Conservation (phyloP, 805 yeast species). For the Middelhovenomyces tepae region DNA sequence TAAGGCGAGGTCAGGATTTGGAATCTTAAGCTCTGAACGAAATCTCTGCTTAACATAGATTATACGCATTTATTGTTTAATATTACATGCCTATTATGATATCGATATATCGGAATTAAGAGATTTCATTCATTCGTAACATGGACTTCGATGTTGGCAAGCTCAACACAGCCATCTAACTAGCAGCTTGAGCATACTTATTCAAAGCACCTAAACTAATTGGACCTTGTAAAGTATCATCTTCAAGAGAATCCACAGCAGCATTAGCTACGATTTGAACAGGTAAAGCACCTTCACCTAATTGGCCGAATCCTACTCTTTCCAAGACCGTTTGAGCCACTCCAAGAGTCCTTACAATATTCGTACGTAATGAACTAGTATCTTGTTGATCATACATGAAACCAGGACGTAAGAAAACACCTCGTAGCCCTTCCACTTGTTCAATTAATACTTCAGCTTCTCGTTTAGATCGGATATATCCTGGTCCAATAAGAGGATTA, state of each 20-base stretch:
- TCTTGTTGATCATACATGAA: constrained; percentile 58
- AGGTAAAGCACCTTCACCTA: constrained; percentile 30
- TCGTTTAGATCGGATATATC: constrained; percentile 68
- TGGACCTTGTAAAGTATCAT: constrained; percentile 45
- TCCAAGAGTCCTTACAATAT: constrained; percentile 35
- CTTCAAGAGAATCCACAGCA: constrained; percentile 46
- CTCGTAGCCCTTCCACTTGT: constrained; percentile 41
- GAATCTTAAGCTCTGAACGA: too few species aligned
- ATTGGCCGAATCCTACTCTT: constrained; percentile 37
- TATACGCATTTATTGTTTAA: too few species aligned
- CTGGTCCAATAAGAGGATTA: constrained; percentile 57
- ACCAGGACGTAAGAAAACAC: constrained; percentile 71
- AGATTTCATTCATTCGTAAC: too few species aligned
- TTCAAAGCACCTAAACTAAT: constrained; percentile 42
- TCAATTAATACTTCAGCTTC: constrained; percentile 54
- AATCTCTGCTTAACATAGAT: too few species aligned
- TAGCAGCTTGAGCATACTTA: constrained; percentile 15
- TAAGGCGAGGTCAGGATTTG: too few species aligned
- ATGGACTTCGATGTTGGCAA: too few species aligned
- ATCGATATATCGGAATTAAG: too few species aligned
- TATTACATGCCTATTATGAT: too few species aligned
- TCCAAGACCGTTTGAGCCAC: constrained; percentile 36
- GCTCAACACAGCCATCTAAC: too few species aligned
- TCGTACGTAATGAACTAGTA: constrained; percentile 11
- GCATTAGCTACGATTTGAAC: constrained; percentile 58